A percentile compares a stretch with the other conserved stretches of the same genome.
phyloP scores from a whole-genome alignment of 495 filamentous ascomycete genomes.

The Aspergillus baeticus region DNA sequence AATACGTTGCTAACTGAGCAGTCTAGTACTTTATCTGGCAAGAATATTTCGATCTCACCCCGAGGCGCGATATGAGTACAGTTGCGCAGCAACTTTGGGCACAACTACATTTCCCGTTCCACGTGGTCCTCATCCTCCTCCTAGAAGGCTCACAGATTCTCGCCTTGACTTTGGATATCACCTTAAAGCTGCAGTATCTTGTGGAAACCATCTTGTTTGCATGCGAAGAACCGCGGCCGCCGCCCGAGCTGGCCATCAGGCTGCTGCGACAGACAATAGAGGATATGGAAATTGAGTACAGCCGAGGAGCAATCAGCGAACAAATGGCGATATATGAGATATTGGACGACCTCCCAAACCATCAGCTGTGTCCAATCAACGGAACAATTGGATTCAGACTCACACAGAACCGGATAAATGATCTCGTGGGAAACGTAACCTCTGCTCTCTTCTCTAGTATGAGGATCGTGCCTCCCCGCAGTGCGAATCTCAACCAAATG shows the following conservation, averaged over 20 bases:
- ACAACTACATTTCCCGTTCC: constrained; percentile 68
- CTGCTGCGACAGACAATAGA: constrained; percentile 39
- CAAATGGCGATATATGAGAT: constrained; percentile 33
- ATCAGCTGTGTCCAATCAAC: constrained; percentile 28
- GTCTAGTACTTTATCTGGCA: constrained; percentile 66
- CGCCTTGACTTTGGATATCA: constrained; percentile 39
- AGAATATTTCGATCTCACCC: constrained; percentile 65
- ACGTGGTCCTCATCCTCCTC: constrained; percentile 61
- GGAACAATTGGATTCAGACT: constrained; percentile 20
- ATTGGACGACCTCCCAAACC: constrained; percentile 30
- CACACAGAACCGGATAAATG: constrained; percentile 27
- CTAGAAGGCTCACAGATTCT: constrained; percentile 56
- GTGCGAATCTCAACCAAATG: constrained; percentile 28
- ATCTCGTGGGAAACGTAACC: constrained; percentile 42
- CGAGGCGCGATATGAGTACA: constrained; percentile 41
- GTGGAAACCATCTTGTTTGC: constrained; percentile 39
- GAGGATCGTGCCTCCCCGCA: constrained; percentile 35
- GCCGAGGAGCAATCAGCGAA: constrained; percentile 33
- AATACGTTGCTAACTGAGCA: constrained; percentile 20
- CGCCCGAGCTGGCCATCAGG: constrained; percentile 22
- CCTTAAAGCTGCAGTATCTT: constrained; percentile 39
- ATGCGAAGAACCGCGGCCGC: constrained; percentile 40
- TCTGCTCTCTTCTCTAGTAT: constrained; percentile 44
- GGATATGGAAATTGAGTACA: constrained; percentile 46
- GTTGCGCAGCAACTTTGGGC: constrained; percentile 63